Evolutionary conservation across 805 yeast species (phyloP).

Genomic region (Saccharomycopsis javanensis): DNA sequence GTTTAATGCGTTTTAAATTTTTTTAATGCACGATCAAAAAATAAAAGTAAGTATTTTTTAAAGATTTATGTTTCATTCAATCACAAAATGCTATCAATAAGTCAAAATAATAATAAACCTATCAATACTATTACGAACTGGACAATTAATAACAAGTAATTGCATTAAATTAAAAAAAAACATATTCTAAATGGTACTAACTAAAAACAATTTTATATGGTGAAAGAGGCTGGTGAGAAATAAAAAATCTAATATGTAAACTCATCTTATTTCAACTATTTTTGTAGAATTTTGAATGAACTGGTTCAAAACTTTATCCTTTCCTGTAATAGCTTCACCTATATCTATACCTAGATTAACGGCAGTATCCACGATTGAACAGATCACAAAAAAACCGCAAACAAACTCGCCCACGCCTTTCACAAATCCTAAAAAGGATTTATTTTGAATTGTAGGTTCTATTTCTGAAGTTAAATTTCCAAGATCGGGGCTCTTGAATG

Average conservation of each 20-base stretch:
- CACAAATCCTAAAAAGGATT: constrained; percentile 4
- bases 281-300: constrained; percentile 8
- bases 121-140: too few species aligned
- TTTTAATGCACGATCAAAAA: too few species aligned
- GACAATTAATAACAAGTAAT: too few species aligned
- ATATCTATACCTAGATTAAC: constrained; percentile 6
- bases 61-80: too few species aligned
- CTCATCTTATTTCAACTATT: constrained; percentile 8
- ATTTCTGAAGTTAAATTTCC: not conserved
- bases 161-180: too few species aligned
- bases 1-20: too few species aligned
- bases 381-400: constrained; percentile 13
- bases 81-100: too few species aligned
- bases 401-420: constrained; percentile 7
- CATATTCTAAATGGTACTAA: too few species aligned
- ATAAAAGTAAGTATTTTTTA: too few species aligned
- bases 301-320: constrained; percentile 9
- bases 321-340: constrained; percentile 5
- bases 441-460: constrained; percentile 1
- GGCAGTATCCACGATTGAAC: constrained; percentile 9
- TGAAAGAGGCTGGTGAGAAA: too few species aligned
- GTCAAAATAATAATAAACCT: too few species aligned
- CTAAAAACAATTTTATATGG: too few species aligned
- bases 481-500: not conserved
- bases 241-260: not conserved